Percentiles rank a stretch among this genome's conserved stretches.
phyloP scores from a whole-genome alignment of 495 filamentous ascomycete genomes.

The Lasiosphaeria miniovina region DNA sequence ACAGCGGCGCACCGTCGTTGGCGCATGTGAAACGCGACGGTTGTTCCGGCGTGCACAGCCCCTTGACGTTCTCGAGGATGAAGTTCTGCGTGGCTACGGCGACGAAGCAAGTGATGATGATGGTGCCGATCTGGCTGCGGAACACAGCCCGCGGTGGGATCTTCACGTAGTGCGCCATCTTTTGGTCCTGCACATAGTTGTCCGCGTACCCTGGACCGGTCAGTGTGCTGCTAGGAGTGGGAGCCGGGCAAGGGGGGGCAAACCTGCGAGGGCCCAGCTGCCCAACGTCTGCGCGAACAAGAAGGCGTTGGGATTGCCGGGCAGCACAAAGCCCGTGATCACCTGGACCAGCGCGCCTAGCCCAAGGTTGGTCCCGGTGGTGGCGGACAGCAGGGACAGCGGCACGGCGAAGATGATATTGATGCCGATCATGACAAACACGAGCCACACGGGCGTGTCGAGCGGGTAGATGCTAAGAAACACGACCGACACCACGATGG shows the following conservation, averaged over 20 bases:
- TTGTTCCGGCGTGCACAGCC: constrained; percentile 28
- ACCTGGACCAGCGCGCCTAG: constrained; percentile 33
- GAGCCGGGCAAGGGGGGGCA: no score
- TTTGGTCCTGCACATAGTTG: constrained; percentile 41
- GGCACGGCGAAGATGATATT: constrained; percentile 39
- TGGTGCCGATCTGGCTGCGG: constrained; percentile 31
- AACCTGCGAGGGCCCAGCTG: constrained; percentile 28
- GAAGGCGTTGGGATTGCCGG: constrained; percentile 35
- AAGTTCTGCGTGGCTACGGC: constrained; percentile 32
- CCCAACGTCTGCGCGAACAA: constrained; percentile 34
- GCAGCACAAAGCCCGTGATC: constrained; percentile 32
- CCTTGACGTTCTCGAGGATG: constrained; percentile 29
- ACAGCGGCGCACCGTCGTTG: constrained; percentile 31
- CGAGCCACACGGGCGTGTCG: constrained; percentile 33
- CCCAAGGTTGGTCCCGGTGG: constrained; percentile 35
- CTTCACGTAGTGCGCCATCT: constrained; percentile 36
- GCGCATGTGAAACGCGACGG: constrained; percentile 33
- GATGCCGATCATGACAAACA: constrained; percentile 36
- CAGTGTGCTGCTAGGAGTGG: no score
- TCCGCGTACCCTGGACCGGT: constrained; percentile 22
- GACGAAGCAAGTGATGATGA: constrained; percentile 34
- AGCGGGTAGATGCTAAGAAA: constrained; percentile 47
- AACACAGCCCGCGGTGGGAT: constrained; percentile 33
- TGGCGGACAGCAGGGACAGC: constrained; percentile 35
- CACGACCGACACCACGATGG: constrained; percentile 50